Base-by-base conservation (phyloP, 192 early-diverging fungal species). In the Mortierella antarctica region DNA sequence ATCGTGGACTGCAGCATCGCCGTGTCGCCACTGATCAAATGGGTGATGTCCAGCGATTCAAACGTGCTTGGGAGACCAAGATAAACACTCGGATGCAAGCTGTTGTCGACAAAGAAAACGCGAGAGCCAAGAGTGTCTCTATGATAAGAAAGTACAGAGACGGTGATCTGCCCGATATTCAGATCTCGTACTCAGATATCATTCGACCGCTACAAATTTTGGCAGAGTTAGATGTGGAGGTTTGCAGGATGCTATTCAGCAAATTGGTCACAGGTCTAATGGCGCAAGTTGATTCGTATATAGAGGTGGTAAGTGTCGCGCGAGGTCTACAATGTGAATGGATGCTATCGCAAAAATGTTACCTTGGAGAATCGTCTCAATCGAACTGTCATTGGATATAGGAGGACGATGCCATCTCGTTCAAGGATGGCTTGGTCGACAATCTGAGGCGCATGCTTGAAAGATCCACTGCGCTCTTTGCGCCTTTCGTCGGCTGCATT, bases 131-230 rank as follows among this genome's bases (percentile, higher is more conserved):
- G 20, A 89, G 84, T 18, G 90, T 94, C 1, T 74, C 86, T 15
- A 82, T 93, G 51, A 84, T 84, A 50, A 84, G 93, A 7, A 87
- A 84, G 55, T 94, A 94, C 65, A 76, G 92, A 61, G 70, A 82
- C 62, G 92, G 93, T 0, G 93, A 95, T 59, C 81, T 95, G n/a
- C 93, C 93, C 2, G 93, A 95, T 74, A 92, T 95, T 61, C 88
- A 93, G 74, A 93, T 95, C 57, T 64, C 83, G 17, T 65, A 87
- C 55, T 84, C 81, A 31, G 93, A 95, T 23, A 76, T 95, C 11
- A 74, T 95, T 15, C 79, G 75, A n/a, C 93, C 93, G 7, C 77
- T 95, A 10, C 88, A 91, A 70, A 71, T 67, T 0, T 73, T 95
- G 10, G 89, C 87, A 5, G 63, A 80, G 47, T 57, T 74, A 51